Evolutionary conservation across 192 early-diverging fungal genomes (phyloP).

Genomic region (Linnemannia schmuckeri): DNA sequence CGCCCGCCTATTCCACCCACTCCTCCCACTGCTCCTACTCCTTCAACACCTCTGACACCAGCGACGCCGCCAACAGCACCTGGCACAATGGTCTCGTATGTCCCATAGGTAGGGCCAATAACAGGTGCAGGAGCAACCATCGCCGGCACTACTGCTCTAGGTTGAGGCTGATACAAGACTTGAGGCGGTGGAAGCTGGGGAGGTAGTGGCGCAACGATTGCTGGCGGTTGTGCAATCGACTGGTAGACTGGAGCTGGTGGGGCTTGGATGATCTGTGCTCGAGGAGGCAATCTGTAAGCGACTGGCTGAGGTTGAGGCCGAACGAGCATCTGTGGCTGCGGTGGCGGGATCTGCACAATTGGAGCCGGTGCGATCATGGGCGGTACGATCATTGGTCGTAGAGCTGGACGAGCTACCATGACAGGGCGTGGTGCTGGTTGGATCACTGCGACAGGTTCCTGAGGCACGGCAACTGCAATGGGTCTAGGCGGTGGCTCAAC

Average conservation of each 20-base stretch:
- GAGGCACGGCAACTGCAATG: neutral
- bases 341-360: neutral
- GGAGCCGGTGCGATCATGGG: neutral
- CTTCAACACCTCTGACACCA: neutral
- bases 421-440: conserved; percentile 15
- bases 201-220: conserved; percentile 4
- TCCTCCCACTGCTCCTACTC: neutral
- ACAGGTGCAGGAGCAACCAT: conserved; percentile 20
- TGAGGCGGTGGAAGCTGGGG: neutral
- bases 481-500: conserved; percentile 17
- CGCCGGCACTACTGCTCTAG: conserved; percentile 6
- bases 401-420: neutral
- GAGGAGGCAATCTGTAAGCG: conserved; percentile 18
- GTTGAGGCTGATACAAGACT: conserved; percentile 15
- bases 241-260: conserved; percentile 17
- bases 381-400: neutral
- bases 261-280: conserved; percentile 26
- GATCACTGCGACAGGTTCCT: neutral
- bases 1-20: neutral
- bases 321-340: conserved; percentile 11
- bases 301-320: conserved; percentile 19
- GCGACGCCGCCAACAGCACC: neutral
- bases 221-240: neutral
- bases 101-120: conserved; percentile 18
- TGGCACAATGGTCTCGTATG: conserved; percentile 43